Base-by-base conservation (phyloP, 768 basidiomycete genomes). In the Lanmaoa rubissima region DNA sequence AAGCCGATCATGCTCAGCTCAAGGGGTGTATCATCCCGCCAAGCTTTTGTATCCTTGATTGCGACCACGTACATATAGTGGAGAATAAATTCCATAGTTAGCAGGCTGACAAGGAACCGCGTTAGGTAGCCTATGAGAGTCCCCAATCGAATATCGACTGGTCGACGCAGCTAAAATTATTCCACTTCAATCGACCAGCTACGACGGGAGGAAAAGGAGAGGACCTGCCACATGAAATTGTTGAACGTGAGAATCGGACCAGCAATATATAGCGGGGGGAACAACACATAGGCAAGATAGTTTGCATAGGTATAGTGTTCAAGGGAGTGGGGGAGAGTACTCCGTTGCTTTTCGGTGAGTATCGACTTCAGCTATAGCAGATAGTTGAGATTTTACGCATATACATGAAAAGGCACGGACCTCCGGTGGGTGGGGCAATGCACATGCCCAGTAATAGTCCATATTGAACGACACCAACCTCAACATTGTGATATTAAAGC, bases 41-140 rank as follows among this genome's bases (percentile, higher is more conserved):
- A 98, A 2, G 90, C 90, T 46, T 82, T 83, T 0, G 80, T 76
- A 61, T 96, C 92, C 72, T 98, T 98, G 75, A 98, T 96, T 3
- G 95, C 96, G 19, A 96, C 93, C 31, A 97, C 88, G 65, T 97
- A 94, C 90, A 98, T 97, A 70, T 82, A 92, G 68, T 99, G 97
- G 39, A 95, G 78, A 40, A 97, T 82, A 47, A 87, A 74, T 71
- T 98, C 97, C 91, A 98, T 97, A 5, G 86, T 90, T 35, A 95
- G 65, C 16, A 94, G 70, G 57, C 82, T 87, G 44, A 77, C 67
- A 5, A 87, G 46, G 69, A 96, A 94, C 16, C 96, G 87, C 32
- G 84, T 45, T 2, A 83, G 69, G 65, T 97, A 97, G 21, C 79
- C 61, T 14, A 82, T 53, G 14, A 79, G 73, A 13, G 70, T 59